phyloP scores from a whole-genome alignment of 768 basidiomycete genomes.

The Trametes sanguinea region DNA sequence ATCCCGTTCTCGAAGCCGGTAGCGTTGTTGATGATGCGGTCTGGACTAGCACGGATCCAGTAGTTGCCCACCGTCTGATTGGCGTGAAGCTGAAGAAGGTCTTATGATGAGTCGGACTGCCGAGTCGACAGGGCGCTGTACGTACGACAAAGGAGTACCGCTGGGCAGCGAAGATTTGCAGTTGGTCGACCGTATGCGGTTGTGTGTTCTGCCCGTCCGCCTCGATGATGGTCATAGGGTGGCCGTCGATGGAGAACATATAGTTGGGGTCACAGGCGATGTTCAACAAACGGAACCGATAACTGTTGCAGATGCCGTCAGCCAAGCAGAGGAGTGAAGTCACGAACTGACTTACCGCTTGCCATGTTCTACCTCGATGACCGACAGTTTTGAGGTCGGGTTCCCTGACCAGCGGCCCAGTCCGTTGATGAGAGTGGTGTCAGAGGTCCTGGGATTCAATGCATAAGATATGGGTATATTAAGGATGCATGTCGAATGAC shows the following conservation, averaged over 20 bases:
- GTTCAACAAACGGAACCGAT: conserved; percentile 41
- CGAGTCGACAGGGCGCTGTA: neutral
- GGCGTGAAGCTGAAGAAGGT: conserved; percentile 36
- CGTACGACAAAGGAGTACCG: conserved; percentile 33
- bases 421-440: conserved; percentile 49
- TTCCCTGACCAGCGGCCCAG: conserved; percentile 44
- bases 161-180: conserved; percentile 46
- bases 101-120: neutral
- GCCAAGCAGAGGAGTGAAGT: conserved; percentile 27
- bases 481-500: neutral
- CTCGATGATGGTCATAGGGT: conserved; percentile 50
- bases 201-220: conserved; percentile 43
- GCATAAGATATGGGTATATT: neutral
- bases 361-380: conserved; percentile 41
- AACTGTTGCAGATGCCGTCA: conserved; percentile 38
- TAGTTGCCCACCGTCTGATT: conserved; percentile 47
- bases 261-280: conserved; percentile 49
- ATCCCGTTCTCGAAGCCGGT: conserved; percentile 36
- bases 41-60: conserved; percentile 14
- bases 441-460: conserved; percentile 24
- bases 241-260: conserved; percentile 48
- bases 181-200: conserved; percentile 41
- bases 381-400: conserved; percentile 38
- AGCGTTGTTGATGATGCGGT: neutral
- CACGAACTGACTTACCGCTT: conserved; percentile 29